phyloP scores from a whole-genome alignment of 2,329 filamentous ascomycete genomes.

The Colletotrichum lini region DNA sequence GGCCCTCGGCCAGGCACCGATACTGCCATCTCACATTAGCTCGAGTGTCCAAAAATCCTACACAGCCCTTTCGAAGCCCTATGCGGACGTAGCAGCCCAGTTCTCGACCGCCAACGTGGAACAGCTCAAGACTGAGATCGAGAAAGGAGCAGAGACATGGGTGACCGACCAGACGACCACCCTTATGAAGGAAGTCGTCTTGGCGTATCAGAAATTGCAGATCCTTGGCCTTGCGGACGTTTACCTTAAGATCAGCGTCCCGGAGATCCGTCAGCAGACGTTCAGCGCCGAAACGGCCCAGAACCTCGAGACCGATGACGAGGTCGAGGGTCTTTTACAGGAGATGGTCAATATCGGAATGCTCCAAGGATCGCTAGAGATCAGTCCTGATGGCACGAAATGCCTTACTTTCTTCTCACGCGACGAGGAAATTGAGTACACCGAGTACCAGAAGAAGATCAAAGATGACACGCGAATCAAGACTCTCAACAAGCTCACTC shows the following conservation, averaged over 20 bases:
- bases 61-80: slow-evolving; percentile 74
- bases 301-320: slow-evolving; percentile 57
- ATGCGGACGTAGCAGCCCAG: slow-evolving; percentile 77
- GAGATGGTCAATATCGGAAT: slow-evolving; percentile 70
- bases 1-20: slow-evolving; percentile 71
- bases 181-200: slow-evolving; percentile 78
- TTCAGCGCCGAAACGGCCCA: slow-evolving; percentile 68
- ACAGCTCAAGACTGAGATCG: slow-evolving; percentile 75
- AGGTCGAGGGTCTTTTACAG: slow-evolving; percentile 63
- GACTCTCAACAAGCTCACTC: slow-evolving; percentile 62
- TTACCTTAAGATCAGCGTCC: slow-evolving; percentile 73
- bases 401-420: slow-evolving; percentile 67
- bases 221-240: slow-evolving; percentile 80
- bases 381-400: slow-evolving; percentile 57
- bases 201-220: slow-evolving; percentile 81
- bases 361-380: slow-evolving; percentile 67
- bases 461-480: slow-evolving; percentile 60
- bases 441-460: slow-evolving; percentile 65
- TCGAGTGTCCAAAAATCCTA: slow-evolving; percentile 68
- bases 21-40: slow-evolving; percentile 70
- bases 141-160: slow-evolving; percentile 73
- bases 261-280: slow-evolving; percentile 66
- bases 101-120: slow-evolving; percentile 72
- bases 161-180: slow-evolving; percentile 79
- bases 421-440: slow-evolving; percentile 62